Percentiles rank a stretch among this genome's conserved stretches.
These are phyloP conservation scores for Aristolochia californica DNA, from an alignment of 164 flowering plant genomes.

Conservation along the genomic window DNA sequence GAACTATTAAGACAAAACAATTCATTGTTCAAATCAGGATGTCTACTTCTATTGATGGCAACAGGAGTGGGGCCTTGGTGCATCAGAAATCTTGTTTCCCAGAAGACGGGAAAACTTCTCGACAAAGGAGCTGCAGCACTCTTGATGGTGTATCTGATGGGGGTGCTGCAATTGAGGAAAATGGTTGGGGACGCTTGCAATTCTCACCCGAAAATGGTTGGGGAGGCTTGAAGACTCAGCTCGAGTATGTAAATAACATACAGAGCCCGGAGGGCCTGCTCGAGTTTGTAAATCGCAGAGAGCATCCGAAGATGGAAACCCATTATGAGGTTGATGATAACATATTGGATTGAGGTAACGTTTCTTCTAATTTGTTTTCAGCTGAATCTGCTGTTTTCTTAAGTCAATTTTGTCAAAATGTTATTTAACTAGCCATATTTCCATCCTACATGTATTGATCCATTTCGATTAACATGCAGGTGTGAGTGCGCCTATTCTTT, in stretches of 20 bases:
- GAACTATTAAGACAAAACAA: background rate
- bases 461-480: constrained; percentile 8
- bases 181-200: constrained; percentile 21
- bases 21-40: constrained; percentile 20
- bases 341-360: constrained; percentile 36
- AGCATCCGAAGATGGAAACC: constrained; percentile 34
- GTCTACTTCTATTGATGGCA: constrained; percentile 19
- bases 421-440: too few relatives aligned
- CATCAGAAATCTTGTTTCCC: constrained; percentile 32
- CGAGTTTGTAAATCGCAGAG: constrained; percentile 42
- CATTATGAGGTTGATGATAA: constrained; percentile 25
- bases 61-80: constrained; percentile 15
- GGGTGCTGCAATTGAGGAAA: constrained; percentile 21
- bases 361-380: background rate
- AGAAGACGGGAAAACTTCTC: constrained; percentile 28
- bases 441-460: background rate
- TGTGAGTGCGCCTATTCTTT: constrained; percentile 40
- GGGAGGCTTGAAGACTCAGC: constrained; percentile 20
- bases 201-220: constrained; percentile 31
- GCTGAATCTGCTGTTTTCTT: background rate
- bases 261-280: constrained; percentile 31
- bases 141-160: constrained; percentile 19
- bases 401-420: background rate
- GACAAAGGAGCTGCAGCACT: constrained; percentile 27
- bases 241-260: constrained; percentile 43